A percentile compares a stretch with the other conserved stretches of the same genome.
phyloP scores from a whole-genome alignment of 805 yeast species.

The Phaffomyces thermotolerans region DNA sequence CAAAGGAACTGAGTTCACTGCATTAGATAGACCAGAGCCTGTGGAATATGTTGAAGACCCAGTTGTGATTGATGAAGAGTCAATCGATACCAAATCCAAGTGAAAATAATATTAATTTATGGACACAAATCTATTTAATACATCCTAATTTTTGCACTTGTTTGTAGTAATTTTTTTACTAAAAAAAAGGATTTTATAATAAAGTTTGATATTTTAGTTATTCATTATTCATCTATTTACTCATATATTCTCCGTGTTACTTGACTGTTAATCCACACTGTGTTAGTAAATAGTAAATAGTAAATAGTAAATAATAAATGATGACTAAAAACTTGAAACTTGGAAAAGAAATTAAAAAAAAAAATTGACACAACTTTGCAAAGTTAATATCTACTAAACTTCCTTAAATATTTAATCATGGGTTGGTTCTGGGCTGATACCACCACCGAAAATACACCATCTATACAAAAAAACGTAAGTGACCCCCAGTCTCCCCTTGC shows the following conservation, averaged over 20 bases:
- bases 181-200: no score
- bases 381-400: not conserved
- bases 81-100: not conserved
- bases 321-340: not conserved
- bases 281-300: no score
- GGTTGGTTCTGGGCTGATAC: conserved; percentile 86
- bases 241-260: no score
- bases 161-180: not conserved
- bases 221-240: no score
- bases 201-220: no score
- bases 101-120: not conserved
- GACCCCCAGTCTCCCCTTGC: not conserved
- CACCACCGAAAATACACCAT: conserved; percentile 2
- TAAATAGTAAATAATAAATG: no score
- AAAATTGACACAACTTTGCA: conserved; percentile 1
- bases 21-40: conserved; percentile 24
- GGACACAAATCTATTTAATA: not conserved
- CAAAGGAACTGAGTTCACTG: conserved; percentile 26
- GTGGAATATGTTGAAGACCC: not conserved
- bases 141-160: not conserved
- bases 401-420: conserved; percentile 34
- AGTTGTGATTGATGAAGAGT: conserved; percentile 2
- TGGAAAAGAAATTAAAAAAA: no score
- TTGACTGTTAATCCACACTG: no score
- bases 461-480: conserved; percentile 3